These are phyloP conservation scores for Gaeumannomyces sp. DNA, from an alignment of 2,329 filamentous ascomycete species.

Conservation along the genomic window DNA sequence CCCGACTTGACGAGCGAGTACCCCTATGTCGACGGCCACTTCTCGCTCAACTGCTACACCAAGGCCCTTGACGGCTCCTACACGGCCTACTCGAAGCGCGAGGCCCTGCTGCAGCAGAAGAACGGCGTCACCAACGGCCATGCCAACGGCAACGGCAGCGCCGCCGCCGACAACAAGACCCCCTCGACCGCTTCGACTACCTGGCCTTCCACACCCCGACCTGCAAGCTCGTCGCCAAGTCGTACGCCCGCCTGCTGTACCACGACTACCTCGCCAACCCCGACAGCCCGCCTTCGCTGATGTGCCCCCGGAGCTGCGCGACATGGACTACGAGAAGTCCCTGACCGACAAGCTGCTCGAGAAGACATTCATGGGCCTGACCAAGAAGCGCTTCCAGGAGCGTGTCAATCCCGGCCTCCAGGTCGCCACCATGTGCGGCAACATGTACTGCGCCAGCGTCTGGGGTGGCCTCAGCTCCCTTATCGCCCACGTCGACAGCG, in stretches of 20 bases:
- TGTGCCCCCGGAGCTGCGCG: constrained; percentile 68
- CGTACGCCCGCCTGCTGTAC: constrained; percentile 76
- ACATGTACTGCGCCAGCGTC: constrained; percentile 66
- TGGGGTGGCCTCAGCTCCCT: constrained; percentile 71
- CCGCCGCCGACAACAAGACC: constrained; percentile 44
- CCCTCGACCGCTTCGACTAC: constrained; percentile 78
- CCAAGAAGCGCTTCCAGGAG: constrained; percentile 79
- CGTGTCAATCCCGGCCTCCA: constrained; percentile 68
- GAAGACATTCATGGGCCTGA: constrained; percentile 78
- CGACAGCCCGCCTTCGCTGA: constrained; percentile 62
- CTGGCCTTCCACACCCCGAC: constrained; percentile 77
- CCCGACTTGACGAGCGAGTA: constrained; percentile 83
- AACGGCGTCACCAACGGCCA: constrained; percentile 34
- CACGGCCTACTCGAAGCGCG: constrained; percentile 71
- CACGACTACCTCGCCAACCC: constrained; percentile 75
- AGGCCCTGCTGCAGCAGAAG: constrained; percentile 44
- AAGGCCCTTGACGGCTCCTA: constrained; percentile 77
- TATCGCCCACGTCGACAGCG: constrained; percentile 56
- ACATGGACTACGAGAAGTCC: constrained; percentile 74
- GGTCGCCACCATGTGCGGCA: constrained; percentile 69
- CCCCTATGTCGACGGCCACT: constrained; percentile 78
- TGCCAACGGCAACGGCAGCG: constrained; percentile 50
- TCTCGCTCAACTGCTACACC: constrained; percentile 75
- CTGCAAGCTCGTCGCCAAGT: constrained; percentile 84
- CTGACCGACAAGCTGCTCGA: constrained; percentile 75